Percentiles rank a stretch among this genome's conserved stretches.
Evolutionary conservation across 352 stramenopile species (phyloP).

Genomic region (Sclerospora graminicola): DNA sequence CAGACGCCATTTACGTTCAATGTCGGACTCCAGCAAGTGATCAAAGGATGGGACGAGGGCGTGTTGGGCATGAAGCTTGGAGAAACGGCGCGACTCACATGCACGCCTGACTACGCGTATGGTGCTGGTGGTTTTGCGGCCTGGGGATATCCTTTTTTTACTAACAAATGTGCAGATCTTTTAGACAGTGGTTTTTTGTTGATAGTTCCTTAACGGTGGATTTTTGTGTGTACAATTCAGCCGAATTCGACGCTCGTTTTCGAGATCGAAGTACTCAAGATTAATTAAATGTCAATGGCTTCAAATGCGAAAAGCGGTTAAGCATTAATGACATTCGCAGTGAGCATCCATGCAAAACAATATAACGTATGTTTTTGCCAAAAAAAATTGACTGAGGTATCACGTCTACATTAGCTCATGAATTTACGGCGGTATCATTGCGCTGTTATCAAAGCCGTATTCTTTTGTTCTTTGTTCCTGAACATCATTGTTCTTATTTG

Average conservation of each 20-base stretch:
- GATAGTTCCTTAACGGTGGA: conserved; percentile 29
- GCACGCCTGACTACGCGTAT: conserved; percentile 93
- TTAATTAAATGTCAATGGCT: conserved; percentile 22
- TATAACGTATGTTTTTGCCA: too few species aligned
- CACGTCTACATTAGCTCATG: too few species aligned
- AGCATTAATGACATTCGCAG: too few species aligned
- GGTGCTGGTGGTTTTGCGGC: conserved; percentile 85
- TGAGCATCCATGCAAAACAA: too few species aligned
- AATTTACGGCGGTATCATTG: too few species aligned
- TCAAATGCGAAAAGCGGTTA: too few species aligned
- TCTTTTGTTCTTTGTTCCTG: too few species aligned
- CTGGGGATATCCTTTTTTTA: conserved; percentile 88
- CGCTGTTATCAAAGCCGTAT: too few species aligned
- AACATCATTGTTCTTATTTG: too few species aligned
- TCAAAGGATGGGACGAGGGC: conserved; percentile 93
- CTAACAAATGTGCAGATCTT: too few species aligned
- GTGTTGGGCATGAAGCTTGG: conserved; percentile 82
- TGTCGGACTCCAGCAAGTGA: conserved; percentile 89
- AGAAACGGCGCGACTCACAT: conserved; percentile 88
- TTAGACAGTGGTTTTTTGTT: background rate
- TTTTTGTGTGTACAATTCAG: conserved; percentile 69
- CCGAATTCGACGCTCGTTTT: conserved; percentile 88
- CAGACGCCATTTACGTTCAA: conserved; percentile 91
- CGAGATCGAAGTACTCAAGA: conserved; percentile 88
- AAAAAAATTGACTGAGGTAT: too few species aligned